phyloP scores from a whole-genome alignment of 2,329 filamentous ascomycete genomes.

The Colletotrichum theobromicola region DNA sequence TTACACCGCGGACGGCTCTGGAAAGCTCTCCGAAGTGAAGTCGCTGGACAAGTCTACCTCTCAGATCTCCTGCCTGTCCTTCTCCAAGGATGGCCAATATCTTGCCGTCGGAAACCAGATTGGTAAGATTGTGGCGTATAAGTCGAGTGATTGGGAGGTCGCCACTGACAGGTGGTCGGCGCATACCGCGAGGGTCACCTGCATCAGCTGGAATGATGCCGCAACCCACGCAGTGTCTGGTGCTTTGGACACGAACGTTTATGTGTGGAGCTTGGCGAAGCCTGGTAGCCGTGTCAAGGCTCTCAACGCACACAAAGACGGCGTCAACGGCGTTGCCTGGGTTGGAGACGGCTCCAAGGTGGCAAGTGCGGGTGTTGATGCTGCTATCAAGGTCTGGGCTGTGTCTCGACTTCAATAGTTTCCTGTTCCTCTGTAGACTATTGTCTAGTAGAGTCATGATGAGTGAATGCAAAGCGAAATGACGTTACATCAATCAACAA shows the following conservation, averaged over 20 bases:
- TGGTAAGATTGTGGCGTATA: conserved; percentile 88
- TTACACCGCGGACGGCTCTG: conserved; percentile 66
- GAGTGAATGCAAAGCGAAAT: conserved; percentile 5
- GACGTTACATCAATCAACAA: conserved; percentile 5
- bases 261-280: conserved; percentile 86
- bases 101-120: conserved; percentile 83
- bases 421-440: neutral
- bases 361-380: conserved; percentile 84
- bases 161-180: conserved; percentile 77
- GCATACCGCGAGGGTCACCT: conserved; percentile 62
- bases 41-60: conserved; percentile 73
- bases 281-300: conserved; percentile 86
- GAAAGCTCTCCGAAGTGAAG: conserved; percentile 58
- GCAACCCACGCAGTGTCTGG: conserved; percentile 84
- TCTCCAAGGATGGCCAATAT: conserved; percentile 77
- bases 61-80: conserved; percentile 79
- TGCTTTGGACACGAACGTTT: conserved; percentile 88
- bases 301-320: conserved; percentile 92
- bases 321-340: conserved; percentile 89
- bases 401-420: conserved; percentile 59
- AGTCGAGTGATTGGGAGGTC: conserved; percentile 67
- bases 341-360: conserved; percentile 68
- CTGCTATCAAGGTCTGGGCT: conserved; percentile 88
- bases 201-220: conserved; percentile 76
- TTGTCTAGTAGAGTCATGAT: neutral